Base-by-base conservation (phyloP, 768 basidiomycete species). In the Amanita pseudoporphyria region DNA sequence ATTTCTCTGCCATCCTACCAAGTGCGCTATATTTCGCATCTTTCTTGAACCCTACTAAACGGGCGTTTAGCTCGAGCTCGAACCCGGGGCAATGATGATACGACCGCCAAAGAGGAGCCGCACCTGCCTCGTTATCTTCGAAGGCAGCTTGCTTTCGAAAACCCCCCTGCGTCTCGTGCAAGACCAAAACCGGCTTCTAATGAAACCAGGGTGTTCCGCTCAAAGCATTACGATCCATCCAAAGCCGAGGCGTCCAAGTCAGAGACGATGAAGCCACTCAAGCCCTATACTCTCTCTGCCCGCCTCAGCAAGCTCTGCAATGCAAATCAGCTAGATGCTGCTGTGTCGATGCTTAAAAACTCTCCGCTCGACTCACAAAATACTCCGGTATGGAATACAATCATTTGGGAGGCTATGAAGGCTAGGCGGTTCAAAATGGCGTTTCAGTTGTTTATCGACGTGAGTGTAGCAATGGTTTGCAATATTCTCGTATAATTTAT, bases 311-410 rank as follows among this genome's bases (percentile, higher is more conserved):
- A 71, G 53, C 68, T 85, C 6, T 78, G 77, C 47, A 68, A 74
- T 9, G 61, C 66, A 9, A 78, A 74, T 9, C 71, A 81, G 46
- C 36, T 86, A 30, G 78, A 82, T 46, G 72, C 71, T 2, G 89
- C 89, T 0, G 70, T 87, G 3, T 60, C 69, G 21, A 75, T 80
- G 64, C 71, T 92, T n/a, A 77, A 83, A 58, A 78, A 73, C 33
- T 68, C 81, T 16, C 86, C 89, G 19, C 67, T 77, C 42, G 84
- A 83, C 55, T 82, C 87, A 0, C 84, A 87, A 58, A 90, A 88
- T 55, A 69, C 77, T 1, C 70, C 74, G 9, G 80, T 84, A 6
- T 92, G 89, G 89, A 89, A 89, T 55, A 86, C 81, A 2, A 61
- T 91, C 56, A 82, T 92, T 33, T 78, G 74, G 67, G 73, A 80